Conservation (phyloP, 2,329 filamentous ascomycete species). For the Aspergillus arachidicola region DNA sequence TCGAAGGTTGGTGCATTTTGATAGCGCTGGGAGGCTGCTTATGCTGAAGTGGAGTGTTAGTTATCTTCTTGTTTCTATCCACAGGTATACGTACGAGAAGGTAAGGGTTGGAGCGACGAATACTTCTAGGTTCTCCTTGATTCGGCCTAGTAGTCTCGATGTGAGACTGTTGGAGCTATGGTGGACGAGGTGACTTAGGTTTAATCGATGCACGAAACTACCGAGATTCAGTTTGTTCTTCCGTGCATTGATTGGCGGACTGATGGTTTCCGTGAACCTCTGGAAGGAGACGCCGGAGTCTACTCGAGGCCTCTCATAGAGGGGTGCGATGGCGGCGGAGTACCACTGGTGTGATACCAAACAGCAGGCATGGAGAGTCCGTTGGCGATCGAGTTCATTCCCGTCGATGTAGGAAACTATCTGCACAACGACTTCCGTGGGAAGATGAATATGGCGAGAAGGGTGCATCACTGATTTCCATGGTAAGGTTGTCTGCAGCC, state of each 20-base stretch:
- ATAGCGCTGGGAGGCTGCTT: conserved; percentile 59
- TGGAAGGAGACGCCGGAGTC: conserved; percentile 54
- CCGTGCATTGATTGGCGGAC: conserved; percentile 50
- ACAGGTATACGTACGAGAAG: conserved; percentile 51
- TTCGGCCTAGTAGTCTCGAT: conserved; percentile 57
- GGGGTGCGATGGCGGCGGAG: conserved; percentile 49
- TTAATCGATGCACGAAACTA: conserved; percentile 54
- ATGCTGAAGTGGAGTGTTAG: conserved; percentile 32
- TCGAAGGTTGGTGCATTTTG: conserved; percentile 56
- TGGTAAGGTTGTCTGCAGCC: conserved; percentile 1
- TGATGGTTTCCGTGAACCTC: conserved; percentile 58
- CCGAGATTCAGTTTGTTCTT: conserved; percentile 51
- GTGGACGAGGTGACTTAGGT: conserved; percentile 60
- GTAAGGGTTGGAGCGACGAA: conserved; percentile 61
- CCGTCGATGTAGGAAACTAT: conserved; percentile 50
- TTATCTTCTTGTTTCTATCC: background rate
- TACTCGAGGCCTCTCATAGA: conserved; percentile 58
- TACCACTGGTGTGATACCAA: conserved; percentile 61
- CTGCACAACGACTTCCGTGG: conserved; percentile 57
- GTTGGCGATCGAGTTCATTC: conserved; percentile 43
- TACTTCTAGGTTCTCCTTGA: conserved; percentile 54
- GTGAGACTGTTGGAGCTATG: conserved; percentile 61
- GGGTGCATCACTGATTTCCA: conserved; percentile 17
- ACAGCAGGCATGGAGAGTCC: conserved; percentile 54
- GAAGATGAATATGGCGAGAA: conserved; percentile 45